Evolutionary conservation across 1,284 basidiomycete species (phyloP).

Genomic region (Trichosporon ovoides): DNA sequence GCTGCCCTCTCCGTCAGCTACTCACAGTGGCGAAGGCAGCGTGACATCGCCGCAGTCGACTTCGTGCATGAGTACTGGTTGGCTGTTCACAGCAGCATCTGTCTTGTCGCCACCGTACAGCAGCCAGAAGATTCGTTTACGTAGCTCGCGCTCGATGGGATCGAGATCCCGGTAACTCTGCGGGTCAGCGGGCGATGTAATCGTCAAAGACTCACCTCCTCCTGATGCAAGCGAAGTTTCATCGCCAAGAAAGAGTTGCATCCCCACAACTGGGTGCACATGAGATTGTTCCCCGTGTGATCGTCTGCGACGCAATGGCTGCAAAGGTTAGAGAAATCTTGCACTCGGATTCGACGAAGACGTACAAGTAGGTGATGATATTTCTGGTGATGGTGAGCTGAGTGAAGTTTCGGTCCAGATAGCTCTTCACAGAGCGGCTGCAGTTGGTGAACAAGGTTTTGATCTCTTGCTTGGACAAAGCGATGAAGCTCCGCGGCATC

Average conservation of each 20-base stretch:
- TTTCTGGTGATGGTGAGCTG: conserved; percentile 18
- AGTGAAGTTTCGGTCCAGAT: conserved; percentile 19
- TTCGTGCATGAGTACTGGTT: conserved; percentile 73
- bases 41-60: conserved; percentile 60
- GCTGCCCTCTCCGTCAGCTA: conserved; percentile 22
- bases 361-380: conserved; percentile 26
- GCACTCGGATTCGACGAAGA: not conserved
- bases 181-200: too few species aligned
- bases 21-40: conserved; percentile 29
- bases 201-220: conserved; percentile 48
- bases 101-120: conserved; percentile 82
- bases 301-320: conserved; percentile 12
- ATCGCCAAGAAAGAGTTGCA: conserved; percentile 18
- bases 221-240: conserved; percentile 71
- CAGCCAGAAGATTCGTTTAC: conserved; percentile 76
- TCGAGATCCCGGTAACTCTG: conserved; percentile 17
- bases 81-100: conserved; percentile 68
- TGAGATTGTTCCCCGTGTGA: conserved; percentile 10
- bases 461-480: conserved; percentile 32
- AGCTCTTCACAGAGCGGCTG: conserved; percentile 15
- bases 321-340: too few species aligned
- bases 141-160: conserved; percentile 75
- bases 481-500: conserved; percentile 36
- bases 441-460: conserved; percentile 28
- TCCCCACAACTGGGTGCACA: conserved; percentile 5